Evolutionary conservation across 2,329 filamentous ascomycete species (phyloP), one percentile per base, ranked within the genome.

Genomic region (Colletotrichum chlorophyti): DNA sequence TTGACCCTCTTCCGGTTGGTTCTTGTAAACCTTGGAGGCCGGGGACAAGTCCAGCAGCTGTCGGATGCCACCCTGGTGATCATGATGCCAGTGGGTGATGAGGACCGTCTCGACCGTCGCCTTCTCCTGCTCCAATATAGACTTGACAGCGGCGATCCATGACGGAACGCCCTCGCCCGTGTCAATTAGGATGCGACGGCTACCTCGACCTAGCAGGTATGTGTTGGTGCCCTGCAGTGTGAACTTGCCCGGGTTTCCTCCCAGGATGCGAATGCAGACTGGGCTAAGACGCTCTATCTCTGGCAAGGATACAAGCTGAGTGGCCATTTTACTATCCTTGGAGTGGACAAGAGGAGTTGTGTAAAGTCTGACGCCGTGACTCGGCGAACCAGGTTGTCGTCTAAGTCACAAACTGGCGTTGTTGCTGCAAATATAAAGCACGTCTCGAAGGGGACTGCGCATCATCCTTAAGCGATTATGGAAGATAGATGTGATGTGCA

Each of bases 11-110:
- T 72, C 74, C 0, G 89, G 87, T 31, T 84, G 74, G 64, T 87
- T 77, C 72, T 95, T 94, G 74, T 87, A 85, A 34, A 95, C 73
- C 19, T 77, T 77, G 6, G 83, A 86, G 15, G 80, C 69, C 0
- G 91, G 89, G n/a, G 81, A 90, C 21, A 89, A 69, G 12, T 76
- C 72, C 15, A 87, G 76, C 1, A 97, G 78, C 66, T 96, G 87
- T 3, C 76, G 70, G 21, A 97, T 83, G 7, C 95, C 95, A 21
- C 87, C 85, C 6, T 88, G 83, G 69, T 99, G 95, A 69, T 99
- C 95, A 37, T 78, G 83, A 70, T 99, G 95, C 92, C 93, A 96
- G 72, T 99, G 95, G 0, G 93, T 96, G 45, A 99, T 79, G 19
- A 99, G 79, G 0, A 88, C 87, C 15, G 81, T 77, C n/a, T 85